Evolutionary conservation across 2,329 filamentous ascomycete genomes (phyloP).

Genomic region (Cryphonectria carpinicola): DNA sequence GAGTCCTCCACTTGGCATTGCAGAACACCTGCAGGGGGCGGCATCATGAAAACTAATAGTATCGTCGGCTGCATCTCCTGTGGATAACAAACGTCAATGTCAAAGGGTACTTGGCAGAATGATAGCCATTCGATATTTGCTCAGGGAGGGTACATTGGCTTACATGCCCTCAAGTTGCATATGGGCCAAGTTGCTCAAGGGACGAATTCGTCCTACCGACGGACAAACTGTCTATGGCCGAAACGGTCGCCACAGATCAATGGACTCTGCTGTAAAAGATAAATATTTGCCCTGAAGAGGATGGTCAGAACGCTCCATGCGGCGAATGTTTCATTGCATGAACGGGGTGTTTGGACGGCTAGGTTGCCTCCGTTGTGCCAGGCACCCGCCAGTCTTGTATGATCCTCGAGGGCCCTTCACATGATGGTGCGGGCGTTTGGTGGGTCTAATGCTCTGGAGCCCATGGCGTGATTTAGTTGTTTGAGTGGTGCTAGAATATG

Average conservation of each 20-base stretch:
- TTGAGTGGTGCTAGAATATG: not conserved
- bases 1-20: not conserved
- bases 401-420: not conserved
- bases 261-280: not conserved
- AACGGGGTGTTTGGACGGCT: slow-evolving; percentile 10
- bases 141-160: not conserved
- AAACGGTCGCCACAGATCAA: not conserved
- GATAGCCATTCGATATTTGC: not conserved
- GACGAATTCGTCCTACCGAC: not conserved
- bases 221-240: not conserved
- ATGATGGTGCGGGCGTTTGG: slow-evolving; percentile 1
- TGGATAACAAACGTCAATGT: not conserved
- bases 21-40: not conserved
- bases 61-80: not conserved
- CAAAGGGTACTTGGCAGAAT: not conserved
- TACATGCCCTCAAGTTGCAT: not conserved
- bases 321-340: slow-evolving; percentile 1
- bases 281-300: not conserved
- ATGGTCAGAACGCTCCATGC: not conserved
- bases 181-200: not conserved
- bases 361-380: not conserved
- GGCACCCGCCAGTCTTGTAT: not conserved
- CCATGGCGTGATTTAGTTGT: not conserved
- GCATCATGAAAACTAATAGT: no score
- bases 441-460: not conserved